Conservation (phyloP, 2,329 filamentous ascomycete genomes). For the Paramyrothecium roridum region DNA sequence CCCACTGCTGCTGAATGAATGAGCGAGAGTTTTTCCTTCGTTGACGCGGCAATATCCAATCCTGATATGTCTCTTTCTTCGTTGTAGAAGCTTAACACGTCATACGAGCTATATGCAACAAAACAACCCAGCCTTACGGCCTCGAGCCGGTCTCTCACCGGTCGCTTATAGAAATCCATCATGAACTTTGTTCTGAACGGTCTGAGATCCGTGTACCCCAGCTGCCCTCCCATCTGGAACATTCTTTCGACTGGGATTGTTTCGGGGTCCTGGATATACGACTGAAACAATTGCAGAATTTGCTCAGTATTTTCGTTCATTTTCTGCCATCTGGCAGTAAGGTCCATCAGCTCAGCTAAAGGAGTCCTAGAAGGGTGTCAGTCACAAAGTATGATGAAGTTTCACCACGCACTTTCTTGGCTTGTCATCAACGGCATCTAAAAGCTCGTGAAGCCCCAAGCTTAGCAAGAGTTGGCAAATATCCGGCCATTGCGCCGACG, state of each 20-base stretch:
- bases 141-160: conserved; percentile 13
- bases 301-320: not conserved
- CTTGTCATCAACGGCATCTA: too few relatives aligned
- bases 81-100: conserved; percentile 2
- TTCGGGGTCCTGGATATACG: conserved; percentile 14
- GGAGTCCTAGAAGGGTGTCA: conserved; percentile 3
- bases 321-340: not conserved
- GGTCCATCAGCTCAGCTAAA: conserved; percentile 1
- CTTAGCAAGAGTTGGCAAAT: conserved; percentile 10
- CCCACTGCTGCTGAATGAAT: conserved; percentile 19
- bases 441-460: conserved; percentile 8
- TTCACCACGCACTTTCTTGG: too few relatives aligned
- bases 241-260: conserved; percentile 6
- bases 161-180: conserved; percentile 7
- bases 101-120: not conserved
- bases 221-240: conserved; percentile 8
- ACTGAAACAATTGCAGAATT: conserved; percentile 13
- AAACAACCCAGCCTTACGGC: conserved; percentile 15
- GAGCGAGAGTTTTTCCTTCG: conserved; percentile 9
- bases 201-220: not conserved
- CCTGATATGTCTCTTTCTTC: not conserved
- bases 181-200: conserved; percentile 16
- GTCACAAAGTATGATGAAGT: too few relatives aligned
- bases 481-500: not conserved
- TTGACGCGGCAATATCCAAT: conserved; percentile 11